phyloP scores from a whole-genome alignment of 805 yeast genomes.

The Candida dajiaensis region DNA sequence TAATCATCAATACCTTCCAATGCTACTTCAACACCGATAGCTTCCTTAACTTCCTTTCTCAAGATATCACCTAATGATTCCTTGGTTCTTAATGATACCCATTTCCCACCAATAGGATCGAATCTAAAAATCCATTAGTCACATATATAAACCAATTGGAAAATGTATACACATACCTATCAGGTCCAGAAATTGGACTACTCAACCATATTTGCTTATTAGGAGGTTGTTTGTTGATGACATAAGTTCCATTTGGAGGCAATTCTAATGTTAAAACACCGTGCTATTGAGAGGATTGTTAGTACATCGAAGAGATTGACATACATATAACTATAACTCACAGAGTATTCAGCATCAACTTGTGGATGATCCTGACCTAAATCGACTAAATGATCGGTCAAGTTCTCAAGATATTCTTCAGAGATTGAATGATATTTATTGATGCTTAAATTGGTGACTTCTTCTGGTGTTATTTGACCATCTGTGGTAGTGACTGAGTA shows the following conservation, averaged over 20 bases:
- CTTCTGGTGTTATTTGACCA: not conserved
- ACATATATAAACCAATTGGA: not conserved
- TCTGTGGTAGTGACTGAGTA: slow-evolving; percentile 25
- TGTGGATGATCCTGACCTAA: slow-evolving; percentile 58
- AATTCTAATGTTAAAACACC: slow-evolving; percentile 79
- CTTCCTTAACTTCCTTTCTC: slow-evolving; percentile 40
- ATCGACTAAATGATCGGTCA: slow-evolving; percentile 62
- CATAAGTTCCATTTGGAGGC: slow-evolving; percentile 77
- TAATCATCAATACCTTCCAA: slow-evolving; percentile 17
- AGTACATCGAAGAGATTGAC: not conserved
- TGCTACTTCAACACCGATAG: slow-evolving; percentile 21
- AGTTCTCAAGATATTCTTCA: slow-evolving; percentile 60
- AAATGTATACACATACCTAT: slow-evolving; percentile 27
- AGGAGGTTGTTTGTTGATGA: slow-evolving; percentile 95
- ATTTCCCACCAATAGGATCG: slow-evolving; percentile 66
- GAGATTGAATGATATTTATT: slow-evolving; percentile 60
- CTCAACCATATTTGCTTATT: slow-evolving; percentile 95
- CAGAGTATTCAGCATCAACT: slow-evolving; percentile 68
- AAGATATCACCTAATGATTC: slow-evolving; percentile 43
- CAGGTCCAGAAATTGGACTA: slow-evolving; percentile 92
- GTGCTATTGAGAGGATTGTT: slow-evolving; percentile 32
- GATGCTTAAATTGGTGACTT: slow-evolving; percentile 27
- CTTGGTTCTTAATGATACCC: slow-evolving; percentile 75
- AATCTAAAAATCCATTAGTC: slow-evolving; percentile 32
- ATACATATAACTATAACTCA: too few relatives aligned